phyloP scores from a whole-genome alignment of 208 protist species.

The Tetramitus jugosus region DNA sequence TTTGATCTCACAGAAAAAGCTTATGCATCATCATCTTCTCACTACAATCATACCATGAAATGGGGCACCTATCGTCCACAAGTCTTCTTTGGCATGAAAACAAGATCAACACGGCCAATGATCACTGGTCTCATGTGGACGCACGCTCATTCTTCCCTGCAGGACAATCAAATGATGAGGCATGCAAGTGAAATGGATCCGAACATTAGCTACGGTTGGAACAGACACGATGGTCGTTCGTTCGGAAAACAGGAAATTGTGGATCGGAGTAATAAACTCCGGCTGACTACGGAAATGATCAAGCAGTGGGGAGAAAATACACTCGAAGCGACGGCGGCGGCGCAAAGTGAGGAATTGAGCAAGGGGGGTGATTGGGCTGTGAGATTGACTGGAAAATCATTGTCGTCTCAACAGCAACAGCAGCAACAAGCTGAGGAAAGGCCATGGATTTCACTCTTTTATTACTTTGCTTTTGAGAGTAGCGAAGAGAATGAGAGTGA shows the following conservation, averaged over 20 bases:
- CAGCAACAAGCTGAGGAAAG: neutral
- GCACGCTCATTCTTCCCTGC: neutral
- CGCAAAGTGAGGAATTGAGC: neutral
- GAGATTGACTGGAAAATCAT: constrained; percentile 4
- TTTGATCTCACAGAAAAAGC: too few relatives aligned
- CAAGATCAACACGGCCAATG: neutral
- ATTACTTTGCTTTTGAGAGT: neutral
- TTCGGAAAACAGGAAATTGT: neutral
- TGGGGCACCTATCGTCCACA: constrained; percentile 19
- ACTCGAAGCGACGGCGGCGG: too few relatives aligned
- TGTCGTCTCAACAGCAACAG: neutral
- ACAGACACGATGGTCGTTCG: neutral
- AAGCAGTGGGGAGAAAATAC: neutral
- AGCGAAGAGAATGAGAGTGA: neutral
- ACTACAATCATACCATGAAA: constrained; percentile 18
- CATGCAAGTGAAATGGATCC: neutral
- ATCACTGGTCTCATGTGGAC: neutral
- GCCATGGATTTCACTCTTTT: neutral
- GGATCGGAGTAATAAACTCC: neutral
- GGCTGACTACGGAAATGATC: neutral
- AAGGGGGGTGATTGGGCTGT: constrained; percentile 20
- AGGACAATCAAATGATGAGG: neutral
- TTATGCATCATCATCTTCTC: neutral
- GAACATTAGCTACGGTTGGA: neutral
- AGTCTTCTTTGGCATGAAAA: constrained; percentile 23